phyloP scores from a whole-genome alignment of 495 filamentous ascomycete genomes.

The Podospora tetraspora region DNA sequence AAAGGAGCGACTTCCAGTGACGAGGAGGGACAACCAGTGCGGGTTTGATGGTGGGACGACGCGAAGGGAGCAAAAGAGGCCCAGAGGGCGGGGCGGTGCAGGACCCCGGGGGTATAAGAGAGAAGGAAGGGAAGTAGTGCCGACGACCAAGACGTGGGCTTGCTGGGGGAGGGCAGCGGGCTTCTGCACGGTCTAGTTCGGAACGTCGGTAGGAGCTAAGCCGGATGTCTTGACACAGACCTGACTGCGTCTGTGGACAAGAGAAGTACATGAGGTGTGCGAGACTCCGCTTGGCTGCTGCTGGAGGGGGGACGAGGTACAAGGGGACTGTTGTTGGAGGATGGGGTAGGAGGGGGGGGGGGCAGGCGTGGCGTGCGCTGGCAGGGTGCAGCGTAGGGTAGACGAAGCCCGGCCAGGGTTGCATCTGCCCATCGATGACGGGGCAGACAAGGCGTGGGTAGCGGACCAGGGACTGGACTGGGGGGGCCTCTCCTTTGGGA shows the following conservation, averaged over 20 bases:
- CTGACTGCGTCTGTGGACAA: constrained; percentile 43
- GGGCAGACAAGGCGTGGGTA: constrained; percentile 19
- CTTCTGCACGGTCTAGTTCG: constrained; percentile 43
- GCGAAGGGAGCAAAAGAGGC: constrained; percentile 32
- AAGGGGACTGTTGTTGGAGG: constrained; percentile 14
- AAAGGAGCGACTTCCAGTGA: constrained; percentile 44
- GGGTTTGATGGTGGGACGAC: constrained; percentile 33
- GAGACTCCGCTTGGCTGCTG: constrained; percentile 42
- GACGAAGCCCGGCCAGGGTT: constrained; percentile 29
- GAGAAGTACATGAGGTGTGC: constrained; percentile 40
- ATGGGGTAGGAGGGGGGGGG: constrained; percentile 23
- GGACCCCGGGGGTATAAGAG: constrained; percentile 46
- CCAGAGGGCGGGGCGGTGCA: constrained; percentile 41
- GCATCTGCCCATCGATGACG: constrained; percentile 44
- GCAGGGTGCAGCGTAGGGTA: constrained; percentile 22
- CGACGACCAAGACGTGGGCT: constrained; percentile 29
- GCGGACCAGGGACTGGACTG: constrained; percentile 23
- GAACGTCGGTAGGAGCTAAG: constrained; percentile 50
- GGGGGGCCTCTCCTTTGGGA: constrained; percentile 17
- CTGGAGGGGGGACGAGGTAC: constrained; percentile 37
- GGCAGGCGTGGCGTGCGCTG: constrained; percentile 30
- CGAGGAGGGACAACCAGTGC: constrained; percentile 34
- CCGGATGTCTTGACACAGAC: constrained; percentile 48
- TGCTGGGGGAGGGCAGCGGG: constrained; percentile 33
- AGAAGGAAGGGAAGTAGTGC: constrained; percentile 26